Conservation (phyloP, 2,329 filamentous ascomycete species). For the Paraphaeosphaeria sporulosa region DNA sequence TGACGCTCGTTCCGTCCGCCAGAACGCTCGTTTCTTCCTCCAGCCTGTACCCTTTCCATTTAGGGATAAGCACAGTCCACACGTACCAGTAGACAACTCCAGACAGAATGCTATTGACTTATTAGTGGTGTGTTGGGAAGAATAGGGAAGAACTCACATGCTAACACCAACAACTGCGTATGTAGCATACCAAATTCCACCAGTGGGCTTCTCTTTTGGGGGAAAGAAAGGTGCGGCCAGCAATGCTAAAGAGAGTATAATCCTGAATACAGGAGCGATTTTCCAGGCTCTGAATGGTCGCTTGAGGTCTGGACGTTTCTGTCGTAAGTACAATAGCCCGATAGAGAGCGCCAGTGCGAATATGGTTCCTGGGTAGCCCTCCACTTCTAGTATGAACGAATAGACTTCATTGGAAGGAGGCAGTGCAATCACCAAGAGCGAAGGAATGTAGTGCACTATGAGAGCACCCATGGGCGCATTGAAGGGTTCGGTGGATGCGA, state of each 20-base stretch:
- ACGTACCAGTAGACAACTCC: slow-evolving; percentile 73
- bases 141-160: slow-evolving; percentile 53
- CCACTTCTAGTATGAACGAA: slow-evolving; percentile 75
- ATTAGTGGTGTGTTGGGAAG: slow-evolving; percentile 2
- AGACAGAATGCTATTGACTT: slow-evolving; percentile 59
- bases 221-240: slow-evolving; percentile 70
- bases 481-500: slow-evolving; percentile 73
- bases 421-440: slow-evolving; percentile 69
- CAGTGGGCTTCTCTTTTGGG: slow-evolving; percentile 47
- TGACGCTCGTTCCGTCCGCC: slow-evolving; percentile 72
- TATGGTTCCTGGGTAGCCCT: slow-evolving; percentile 72
- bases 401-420: slow-evolving; percentile 73
- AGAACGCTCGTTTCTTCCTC: slow-evolving; percentile 68
- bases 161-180: slow-evolving; percentile 62
- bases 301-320: slow-evolving; percentile 64
- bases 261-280: slow-evolving; percentile 64
- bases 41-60: slow-evolving; percentile 65
- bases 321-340: slow-evolving; percentile 68
- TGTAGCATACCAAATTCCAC: slow-evolving; percentile 58
- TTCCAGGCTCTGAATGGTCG: slow-evolving; percentile 73
- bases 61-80: slow-evolving; percentile 69
- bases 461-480: slow-evolving; percentile 72
- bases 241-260: slow-evolving; percentile 62
- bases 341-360: slow-evolving; percentile 64
- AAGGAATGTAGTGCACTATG: slow-evolving; percentile 73